Evolutionary conservation across 495 filamentous ascomycete species (phyloP).

Genomic region (Melanomma pulvis-pyrius): DNA sequence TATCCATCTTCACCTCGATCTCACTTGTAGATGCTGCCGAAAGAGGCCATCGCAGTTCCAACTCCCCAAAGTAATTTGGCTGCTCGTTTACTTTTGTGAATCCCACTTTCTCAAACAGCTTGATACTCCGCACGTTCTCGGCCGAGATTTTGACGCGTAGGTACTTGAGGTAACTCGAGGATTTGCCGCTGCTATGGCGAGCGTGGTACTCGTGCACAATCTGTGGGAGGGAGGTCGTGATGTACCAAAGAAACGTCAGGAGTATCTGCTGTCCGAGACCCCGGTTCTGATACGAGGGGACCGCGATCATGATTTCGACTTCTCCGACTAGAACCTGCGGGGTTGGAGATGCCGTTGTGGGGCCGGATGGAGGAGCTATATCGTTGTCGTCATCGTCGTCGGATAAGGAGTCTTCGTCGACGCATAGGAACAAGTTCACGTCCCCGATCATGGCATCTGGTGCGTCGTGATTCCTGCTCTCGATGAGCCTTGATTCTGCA

Average conservation of each 20-base stretch:
- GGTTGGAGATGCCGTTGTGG: slow-evolving; percentile 42
- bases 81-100: slow-evolving; percentile 55
- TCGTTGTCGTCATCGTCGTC: slow-evolving; percentile 45
- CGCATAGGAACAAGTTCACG: slow-evolving; percentile 78
- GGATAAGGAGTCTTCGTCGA: slow-evolving; percentile 46
- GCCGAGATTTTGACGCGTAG: slow-evolving; percentile 65
- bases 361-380: background rate
- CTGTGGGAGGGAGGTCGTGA: slow-evolving; percentile 51
- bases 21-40: background rate
- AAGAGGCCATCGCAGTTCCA: slow-evolving; percentile 54
- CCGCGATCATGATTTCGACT: slow-evolving; percentile 87
- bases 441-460: slow-evolving; percentile 74
- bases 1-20: slow-evolving; percentile 8
- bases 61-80: slow-evolving; percentile 70
- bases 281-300: slow-evolving; percentile 55
- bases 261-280: slow-evolving; percentile 70
- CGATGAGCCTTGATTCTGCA: background rate
- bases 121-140: slow-evolving; percentile 58
- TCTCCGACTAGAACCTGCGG: slow-evolving; percentile 61
- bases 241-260: slow-evolving; percentile 68
- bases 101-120: slow-evolving; percentile 61
- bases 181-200: background rate
- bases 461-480: slow-evolving; percentile 52
- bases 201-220: slow-evolving; percentile 64
- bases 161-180: slow-evolving; percentile 33